A percentile compares a stretch with the other conserved stretches of the same genome.
phyloP scores from a whole-genome alignment of 176 grass and related monocot species.

The Avena eriantha region DNA sequence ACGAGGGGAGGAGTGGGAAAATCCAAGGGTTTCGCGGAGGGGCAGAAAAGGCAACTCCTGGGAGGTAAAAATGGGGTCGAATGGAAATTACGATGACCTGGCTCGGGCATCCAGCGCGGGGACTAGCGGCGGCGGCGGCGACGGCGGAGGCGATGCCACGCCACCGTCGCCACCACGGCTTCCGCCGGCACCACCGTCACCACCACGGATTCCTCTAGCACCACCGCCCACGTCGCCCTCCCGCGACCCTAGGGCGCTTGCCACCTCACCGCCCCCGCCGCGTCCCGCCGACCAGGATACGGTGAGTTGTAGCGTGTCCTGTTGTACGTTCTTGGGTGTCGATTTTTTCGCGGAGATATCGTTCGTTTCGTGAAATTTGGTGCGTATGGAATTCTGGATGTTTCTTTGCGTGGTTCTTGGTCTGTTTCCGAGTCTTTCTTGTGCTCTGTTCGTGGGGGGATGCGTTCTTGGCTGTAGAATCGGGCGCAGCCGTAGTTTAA shows the following conservation, averaged over 20 bases:
- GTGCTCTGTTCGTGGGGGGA: neutral
- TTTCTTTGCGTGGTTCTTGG: neutral
- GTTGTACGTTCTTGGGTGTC: neutral
- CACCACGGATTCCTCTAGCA: neutral
- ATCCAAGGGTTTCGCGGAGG: neutral
- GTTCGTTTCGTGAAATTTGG: no score
- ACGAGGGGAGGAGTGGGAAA: neutral
- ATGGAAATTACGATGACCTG: slow-evolving; percentile 2
- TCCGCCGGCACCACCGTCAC: neutral
- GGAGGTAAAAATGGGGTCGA: neutral
- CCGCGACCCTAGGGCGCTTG: neutral
- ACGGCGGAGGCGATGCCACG: neutral
- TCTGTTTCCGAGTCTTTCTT: neutral
- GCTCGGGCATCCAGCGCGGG: neutral
- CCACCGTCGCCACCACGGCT: neutral
- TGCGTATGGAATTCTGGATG: neutral
- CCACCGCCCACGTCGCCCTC: neutral
- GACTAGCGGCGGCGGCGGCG: neutral
- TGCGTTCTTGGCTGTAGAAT: neutral
- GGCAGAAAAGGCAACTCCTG: neutral
- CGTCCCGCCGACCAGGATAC: neutral
- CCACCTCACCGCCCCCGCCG: neutral
- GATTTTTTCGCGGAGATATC: neutral
- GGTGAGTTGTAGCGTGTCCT: neutral
- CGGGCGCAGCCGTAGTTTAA: neutral